Base-by-base conservation (phyloP, 164 flowering plant genomes). In the Vitis rotundifolia region DNA sequence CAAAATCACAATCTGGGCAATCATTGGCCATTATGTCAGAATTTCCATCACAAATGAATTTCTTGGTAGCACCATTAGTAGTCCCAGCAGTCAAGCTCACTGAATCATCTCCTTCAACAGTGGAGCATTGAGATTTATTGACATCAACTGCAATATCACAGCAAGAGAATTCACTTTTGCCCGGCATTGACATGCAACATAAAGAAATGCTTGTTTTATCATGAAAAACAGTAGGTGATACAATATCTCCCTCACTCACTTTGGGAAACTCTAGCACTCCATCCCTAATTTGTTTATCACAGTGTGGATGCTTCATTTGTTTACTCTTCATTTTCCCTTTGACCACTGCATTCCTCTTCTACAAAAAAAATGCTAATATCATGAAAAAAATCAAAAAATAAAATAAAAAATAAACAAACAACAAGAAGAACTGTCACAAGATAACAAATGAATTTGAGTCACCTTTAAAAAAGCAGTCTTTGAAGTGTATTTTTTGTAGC, bases 301-400 rank as follows among this genome's bases (percentile, higher is more conserved):
- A 26, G 52, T 54, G 60, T 44, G 68, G 51, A 59, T 68, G 58
- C 72, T 76, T 87, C 69, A 16, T 22, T 10, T 31, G 71, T 55
- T 60, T 12, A 64, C 77, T 72, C 74, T 83, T 91, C 77, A 77
- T 81, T 78, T 78, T 89, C 65, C 80, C 79, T 73, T 77, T 73
- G 49, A 55, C 10, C 10, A 52, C 31, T 61, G 74, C 71, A 68
- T 69, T 76, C 63, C 77, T 77, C 74, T 69, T 83, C 92, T 86
- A 79, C 73, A 72, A 74, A 37, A 44, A 71, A 16, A 68, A 48
- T 53, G 49, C 59, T 14, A 58, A 48, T 29, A 64, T 63, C 3
- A 66, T 18, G 1, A 44, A 67, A 6, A 47, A 28, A 49, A 8
- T 5, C 37, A 13, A 59, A 9, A 67, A 3, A 66, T 50, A 49